These are phyloP conservation scores for Schizothecium vesticola DNA, from an alignment of 495 filamentous ascomycete genomes.

Conservation along the genomic window DNA sequence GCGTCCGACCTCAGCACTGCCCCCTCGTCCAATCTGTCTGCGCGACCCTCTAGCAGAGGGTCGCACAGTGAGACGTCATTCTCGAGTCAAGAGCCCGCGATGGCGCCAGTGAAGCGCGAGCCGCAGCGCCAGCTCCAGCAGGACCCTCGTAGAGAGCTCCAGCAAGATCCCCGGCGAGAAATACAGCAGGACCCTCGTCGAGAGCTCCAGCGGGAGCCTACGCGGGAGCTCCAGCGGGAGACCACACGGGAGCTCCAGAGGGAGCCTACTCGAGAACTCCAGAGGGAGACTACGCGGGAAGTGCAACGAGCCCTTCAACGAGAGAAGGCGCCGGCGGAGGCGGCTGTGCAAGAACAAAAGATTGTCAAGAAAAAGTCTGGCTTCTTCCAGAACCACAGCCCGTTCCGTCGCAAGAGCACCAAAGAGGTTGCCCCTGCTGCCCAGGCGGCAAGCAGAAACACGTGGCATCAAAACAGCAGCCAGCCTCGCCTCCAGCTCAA, in stretches of 20 bases:
- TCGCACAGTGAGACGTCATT: conserved; percentile 91
- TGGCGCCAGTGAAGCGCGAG: conserved; percentile 43
- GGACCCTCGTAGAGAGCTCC: background rate
- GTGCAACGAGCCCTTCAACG: background rate
- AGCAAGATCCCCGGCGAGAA: conserved; percentile 30
- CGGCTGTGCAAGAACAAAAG: conserved; percentile 55
- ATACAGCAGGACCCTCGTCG: background rate
- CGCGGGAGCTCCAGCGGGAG: background rate
- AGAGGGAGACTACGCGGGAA: background rate
- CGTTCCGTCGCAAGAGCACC: conserved; percentile 85
- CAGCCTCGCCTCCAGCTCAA: conserved; percentile 27
- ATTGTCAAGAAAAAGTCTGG: conserved; percentile 77
- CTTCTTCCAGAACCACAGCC: conserved; percentile 90
- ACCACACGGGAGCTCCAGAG: background rate
- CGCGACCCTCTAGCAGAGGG: conserved; percentile 78
- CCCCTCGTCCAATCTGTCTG: conserved; percentile 50
- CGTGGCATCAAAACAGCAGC: conserved; percentile 45
- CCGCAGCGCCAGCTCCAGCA: conserved; percentile 27
- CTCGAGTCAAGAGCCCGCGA: conserved; percentile 68
- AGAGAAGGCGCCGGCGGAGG: background rate
- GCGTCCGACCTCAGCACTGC: conserved; percentile 80
- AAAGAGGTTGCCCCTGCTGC: conserved; percentile 53
- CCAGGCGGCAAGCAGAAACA: conserved; percentile 48
- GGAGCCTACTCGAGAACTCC: background rate
- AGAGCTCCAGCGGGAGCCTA: background rate